Evolutionary conservation across 768 basidiomycete species (phyloP).

Genomic region (Strobilomyces dryophilus): DNA sequence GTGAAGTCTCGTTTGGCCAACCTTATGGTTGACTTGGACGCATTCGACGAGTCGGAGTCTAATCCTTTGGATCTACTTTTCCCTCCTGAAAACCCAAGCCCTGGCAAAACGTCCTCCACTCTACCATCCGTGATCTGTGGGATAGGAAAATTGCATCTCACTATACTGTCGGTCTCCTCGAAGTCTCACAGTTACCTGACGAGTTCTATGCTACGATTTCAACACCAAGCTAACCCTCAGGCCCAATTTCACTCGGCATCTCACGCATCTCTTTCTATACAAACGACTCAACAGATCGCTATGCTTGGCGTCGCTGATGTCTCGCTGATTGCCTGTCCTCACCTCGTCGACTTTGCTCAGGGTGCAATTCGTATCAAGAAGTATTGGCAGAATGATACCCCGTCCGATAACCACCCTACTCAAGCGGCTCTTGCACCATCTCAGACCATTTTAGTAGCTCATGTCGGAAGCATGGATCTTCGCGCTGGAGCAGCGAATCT

Average conservation of each 20-base stretch:
- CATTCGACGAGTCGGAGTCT: constrained; percentile 25
- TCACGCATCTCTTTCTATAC: constrained; percentile 12
- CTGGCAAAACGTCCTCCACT: constrained; percentile 6
- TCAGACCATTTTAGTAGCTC: constrained; percentile 37
- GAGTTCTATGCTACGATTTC: constrained; percentile 24
- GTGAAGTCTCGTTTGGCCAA: constrained; percentile 36
- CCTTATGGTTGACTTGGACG: constrained; percentile 43
- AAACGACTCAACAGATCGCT: constrained; percentile 17
- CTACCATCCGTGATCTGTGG: constrained; percentile 14
- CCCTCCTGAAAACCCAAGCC: constrained; percentile 7
- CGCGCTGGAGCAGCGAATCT: constrained; percentile 70
- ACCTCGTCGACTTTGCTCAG: constrained; percentile 57
- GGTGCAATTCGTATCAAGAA: constrained; percentile 49
- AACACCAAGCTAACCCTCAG: constrained; percentile 16
- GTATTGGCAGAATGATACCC: constrained; percentile 21
- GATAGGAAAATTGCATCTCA: constrained; percentile 16
- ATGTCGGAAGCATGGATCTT: constrained; percentile 44
- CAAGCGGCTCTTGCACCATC: constrained; percentile 6
- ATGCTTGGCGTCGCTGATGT: constrained; percentile 40
- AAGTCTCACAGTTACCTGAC: constrained; percentile 23
- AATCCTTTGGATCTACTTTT: constrained; percentile 23
- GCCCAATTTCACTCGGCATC: constrained; percentile 9
- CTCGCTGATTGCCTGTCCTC: constrained; percentile 46
- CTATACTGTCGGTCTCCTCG: constrained; percentile 18
- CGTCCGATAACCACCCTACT: not conserved